A percentile compares a stretch with the other conserved stretches of the same genome.
Conservation (phyloP, 148 eudicot genomes). For the Bassia scoparia region DNA sequence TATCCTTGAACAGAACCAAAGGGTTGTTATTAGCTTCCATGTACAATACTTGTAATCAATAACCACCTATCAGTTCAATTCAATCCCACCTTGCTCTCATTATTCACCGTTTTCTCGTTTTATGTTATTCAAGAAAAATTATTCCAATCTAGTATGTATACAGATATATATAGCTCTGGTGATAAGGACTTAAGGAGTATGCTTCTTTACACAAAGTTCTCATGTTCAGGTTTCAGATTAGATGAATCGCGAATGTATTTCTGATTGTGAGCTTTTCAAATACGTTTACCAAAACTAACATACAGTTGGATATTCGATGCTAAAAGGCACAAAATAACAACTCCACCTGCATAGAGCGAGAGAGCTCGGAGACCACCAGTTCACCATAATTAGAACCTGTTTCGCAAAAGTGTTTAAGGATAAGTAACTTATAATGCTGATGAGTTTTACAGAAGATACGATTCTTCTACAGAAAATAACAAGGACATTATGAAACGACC, state of each 20-base stretch:
- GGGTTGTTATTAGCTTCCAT: background rate
- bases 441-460: too few species aligned
- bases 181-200: too few species aligned
- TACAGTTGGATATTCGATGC: background rate
- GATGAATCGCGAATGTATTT: background rate
- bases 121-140: background rate
- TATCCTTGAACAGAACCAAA: constrained; percentile 18
- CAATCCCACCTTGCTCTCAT: background rate
- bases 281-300: background rate
- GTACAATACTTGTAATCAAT: constrained; percentile 24
- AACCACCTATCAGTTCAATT: constrained; percentile 1
- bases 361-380: too few species aligned
- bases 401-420: too few species aligned
- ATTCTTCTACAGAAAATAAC: too few species aligned
- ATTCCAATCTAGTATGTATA: too few species aligned
- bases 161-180: constrained; percentile 11
- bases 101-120: background rate
- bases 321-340: background rate
- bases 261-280: background rate
- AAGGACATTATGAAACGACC: too few species aligned
- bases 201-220: background rate
- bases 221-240: background rate
- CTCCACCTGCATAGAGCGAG: background rate
- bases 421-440: too few species aligned
- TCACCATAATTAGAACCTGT: too few species aligned